These are phyloP conservation scores for Sclerotinia spermophila DNA, from an alignment of 2,329 filamentous ascomycete genomes.

Conservation along the genomic window DNA sequence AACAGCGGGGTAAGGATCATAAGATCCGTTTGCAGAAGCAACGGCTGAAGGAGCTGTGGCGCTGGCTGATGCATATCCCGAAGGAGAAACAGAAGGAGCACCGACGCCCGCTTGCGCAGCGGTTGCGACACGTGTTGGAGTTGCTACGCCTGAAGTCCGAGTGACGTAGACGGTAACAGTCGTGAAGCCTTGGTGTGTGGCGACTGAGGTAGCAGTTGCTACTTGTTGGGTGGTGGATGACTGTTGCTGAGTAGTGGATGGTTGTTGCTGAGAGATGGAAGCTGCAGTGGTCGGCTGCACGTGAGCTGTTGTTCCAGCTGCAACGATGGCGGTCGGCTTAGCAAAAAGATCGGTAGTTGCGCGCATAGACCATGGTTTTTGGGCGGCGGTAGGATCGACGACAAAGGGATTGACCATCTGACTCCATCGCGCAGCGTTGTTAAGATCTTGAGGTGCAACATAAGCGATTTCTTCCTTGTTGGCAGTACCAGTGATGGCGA, in stretches of 20 bases:
- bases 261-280: neutral
- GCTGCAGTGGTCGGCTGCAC: neutral
- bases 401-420: conserved; percentile 32
- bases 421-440: conserved; percentile 20
- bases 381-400: conserved; percentile 24
- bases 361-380: conserved; percentile 7
- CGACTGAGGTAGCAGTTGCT: neutral
- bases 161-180: neutral
- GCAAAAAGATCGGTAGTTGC: conserved; percentile 14
- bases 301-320: neutral
- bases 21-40: neutral
- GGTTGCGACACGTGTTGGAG: neutral
- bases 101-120: neutral
- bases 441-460: conserved; percentile 15
- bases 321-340: neutral
- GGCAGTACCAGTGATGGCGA: conserved; percentile 36
- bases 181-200: neutral
- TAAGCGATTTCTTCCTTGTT: conserved; percentile 13
- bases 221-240: neutral
- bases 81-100: neutral
- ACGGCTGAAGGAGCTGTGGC: neutral
- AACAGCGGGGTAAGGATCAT: neutral
- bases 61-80: neutral
- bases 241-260: neutral
- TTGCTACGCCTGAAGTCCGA: neutral